A percentile compares a stretch with the other conserved stretches of the same genome.
These are phyloP conservation scores for Nyctanthes arbortristis DNA, from an alignment of 257 asterid species.

Conservation along the genomic window DNA sequence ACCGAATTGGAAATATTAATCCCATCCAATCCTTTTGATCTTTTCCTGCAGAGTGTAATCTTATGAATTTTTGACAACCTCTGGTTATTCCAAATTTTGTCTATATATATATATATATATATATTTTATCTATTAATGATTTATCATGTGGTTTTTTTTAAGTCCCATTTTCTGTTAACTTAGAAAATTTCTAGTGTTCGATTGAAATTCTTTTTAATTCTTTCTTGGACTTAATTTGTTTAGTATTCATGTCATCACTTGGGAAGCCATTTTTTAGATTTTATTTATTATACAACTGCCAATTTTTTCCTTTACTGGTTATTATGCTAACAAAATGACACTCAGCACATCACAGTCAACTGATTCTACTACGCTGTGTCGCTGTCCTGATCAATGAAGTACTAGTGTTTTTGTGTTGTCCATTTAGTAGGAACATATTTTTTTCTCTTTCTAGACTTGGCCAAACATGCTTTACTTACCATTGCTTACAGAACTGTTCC, in stretches of 20 bases:
- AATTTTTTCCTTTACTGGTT: not conserved
- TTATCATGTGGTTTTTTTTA: not conserved
- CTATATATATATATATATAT: too few species aligned
- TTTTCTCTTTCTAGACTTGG: not conserved
- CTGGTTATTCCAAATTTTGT: too few species aligned
- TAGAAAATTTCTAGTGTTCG: not conserved
- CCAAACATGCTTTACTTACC: not conserved
- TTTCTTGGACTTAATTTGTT: not conserved
- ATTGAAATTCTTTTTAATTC: not conserved
- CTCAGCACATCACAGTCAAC: too few species aligned
- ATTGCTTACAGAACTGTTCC: too few species aligned
- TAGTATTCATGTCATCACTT: not conserved
- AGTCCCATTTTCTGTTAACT: not conserved
- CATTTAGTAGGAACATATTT: too few species aligned
- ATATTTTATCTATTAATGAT: not conserved
- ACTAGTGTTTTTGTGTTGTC: too few species aligned
- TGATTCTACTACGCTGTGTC: too few species aligned
- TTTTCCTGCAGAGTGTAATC: not conserved
- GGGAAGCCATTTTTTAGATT: not conserved
- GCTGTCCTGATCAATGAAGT: too few species aligned
- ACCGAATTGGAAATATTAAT: not conserved
- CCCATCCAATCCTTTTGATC: conserved; percentile 1
- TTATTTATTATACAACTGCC: not conserved
- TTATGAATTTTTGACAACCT: not conserved
- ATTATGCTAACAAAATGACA: not conserved